These are phyloP conservation scores for Kockovaella imperatae DNA, from an alignment of 768 basidiomycete genomes.

Conservation along the genomic window DNA sequence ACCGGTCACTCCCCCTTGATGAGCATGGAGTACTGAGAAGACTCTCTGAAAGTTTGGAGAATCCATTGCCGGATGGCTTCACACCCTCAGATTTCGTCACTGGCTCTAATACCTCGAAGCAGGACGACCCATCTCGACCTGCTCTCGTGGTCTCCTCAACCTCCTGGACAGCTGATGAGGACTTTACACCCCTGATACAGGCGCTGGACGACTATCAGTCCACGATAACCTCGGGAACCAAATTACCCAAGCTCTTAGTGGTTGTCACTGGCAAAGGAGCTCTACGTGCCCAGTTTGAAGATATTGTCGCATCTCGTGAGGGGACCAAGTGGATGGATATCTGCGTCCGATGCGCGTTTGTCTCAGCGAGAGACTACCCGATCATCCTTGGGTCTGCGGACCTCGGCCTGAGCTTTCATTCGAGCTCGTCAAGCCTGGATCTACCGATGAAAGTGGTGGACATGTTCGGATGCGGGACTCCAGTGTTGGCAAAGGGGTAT, in stretches of 20 bases:
- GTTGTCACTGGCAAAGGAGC: conserved; percentile 89
- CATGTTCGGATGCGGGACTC: conserved; percentile 95
- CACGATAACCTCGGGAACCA: conserved; percentile 44
- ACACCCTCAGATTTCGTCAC: neutral
- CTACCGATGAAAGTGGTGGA: conserved; percentile 99
- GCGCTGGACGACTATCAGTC: conserved; percentile 68
- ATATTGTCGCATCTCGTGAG: conserved; percentile 56
- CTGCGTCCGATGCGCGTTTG: conserved; percentile 56
- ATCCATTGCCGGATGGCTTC: neutral
- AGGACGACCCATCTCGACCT: conserved; percentile 61
- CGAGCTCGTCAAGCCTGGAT: conserved; percentile 81
- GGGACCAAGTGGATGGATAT: conserved; percentile 52
- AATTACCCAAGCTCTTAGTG: conserved; percentile 68
- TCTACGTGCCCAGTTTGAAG: conserved; percentile 65
- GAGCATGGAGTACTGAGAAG: conserved; percentile 59
- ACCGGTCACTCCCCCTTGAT: conserved; percentile 60
- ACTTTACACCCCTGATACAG: conserved; percentile 73
- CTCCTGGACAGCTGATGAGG: conserved; percentile 96
- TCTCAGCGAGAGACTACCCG: conserved; percentile 86
- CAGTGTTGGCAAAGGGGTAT: conserved; percentile 84
- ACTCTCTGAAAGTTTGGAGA: neutral
- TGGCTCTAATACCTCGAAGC: conserved; percentile 48
- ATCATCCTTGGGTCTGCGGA: conserved; percentile 80
- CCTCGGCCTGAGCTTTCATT: conserved; percentile 81
- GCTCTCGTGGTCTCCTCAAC: conserved; percentile 86